Evolutionary conservation across 768 basidiomycete genomes (phyloP), one percentile per base, ranked within the genome.

Genomic region (Neoboletus brunneissimus): DNA sequence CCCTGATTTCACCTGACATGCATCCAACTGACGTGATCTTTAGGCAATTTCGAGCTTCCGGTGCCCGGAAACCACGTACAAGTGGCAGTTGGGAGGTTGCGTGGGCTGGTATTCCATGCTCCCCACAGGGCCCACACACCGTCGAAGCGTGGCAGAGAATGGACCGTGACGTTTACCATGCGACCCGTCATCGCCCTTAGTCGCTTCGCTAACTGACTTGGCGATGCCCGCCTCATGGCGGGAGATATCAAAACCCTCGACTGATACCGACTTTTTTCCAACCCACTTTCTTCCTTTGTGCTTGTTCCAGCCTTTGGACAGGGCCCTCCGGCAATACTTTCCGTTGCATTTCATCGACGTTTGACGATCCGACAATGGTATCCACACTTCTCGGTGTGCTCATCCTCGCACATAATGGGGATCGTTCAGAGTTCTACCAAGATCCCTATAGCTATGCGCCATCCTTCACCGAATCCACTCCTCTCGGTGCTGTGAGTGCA

Each of bases 321-420:
- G 18, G 27, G 46, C 38, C 27, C 48, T 32, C 58, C 31, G 29
- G 27, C 37, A 48, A 18, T 1, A 38, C 38, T 47, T n/a, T 12
- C 29, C 4, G 25, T 45, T 34, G 22, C 20, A 31, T 51, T 18
- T 46, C 22, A 25, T 52, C 38, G 12, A 51, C 54, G 23, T 43
- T 54, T 58, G 31, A 67, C 65, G 48, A 70, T 47, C 47, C 55
- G 16, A 59, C 40, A 42, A 68, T 59, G 60, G 60, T 57, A 43
- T 53, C 68, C 40, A 58, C 20, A 55, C 84, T 91, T 60, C 86
- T 87, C 62, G 89, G 89, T 71, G 87, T 87, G 61, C 81, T 91
- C 64, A 78, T 89, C 70, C 78, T 91, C 67, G 85, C 86, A 57
- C 83, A 87, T 63, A 89, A 87, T 64, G 89, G 89, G 55, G 89